phyloP scores from a whole-genome alignment of 169 alveolate genomes.

The Cryptosporidium felis region DNA sequence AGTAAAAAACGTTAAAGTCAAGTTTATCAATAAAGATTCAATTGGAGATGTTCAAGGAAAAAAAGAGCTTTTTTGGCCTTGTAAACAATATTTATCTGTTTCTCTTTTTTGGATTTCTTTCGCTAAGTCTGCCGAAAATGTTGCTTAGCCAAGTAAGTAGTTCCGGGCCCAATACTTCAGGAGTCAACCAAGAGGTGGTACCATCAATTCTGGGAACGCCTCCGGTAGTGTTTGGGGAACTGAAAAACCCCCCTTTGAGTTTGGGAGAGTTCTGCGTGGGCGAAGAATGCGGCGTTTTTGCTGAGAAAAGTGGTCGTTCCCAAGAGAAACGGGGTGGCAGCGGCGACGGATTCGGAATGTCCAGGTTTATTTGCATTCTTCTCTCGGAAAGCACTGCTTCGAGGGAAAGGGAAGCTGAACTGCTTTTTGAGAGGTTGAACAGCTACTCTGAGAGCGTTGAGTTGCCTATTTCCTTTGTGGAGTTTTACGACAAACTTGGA shows the following conservation, averaged over 20 bases:
- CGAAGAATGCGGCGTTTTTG: background rate
- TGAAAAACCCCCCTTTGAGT: slow-evolving; percentile 7
- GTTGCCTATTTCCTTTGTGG: slow-evolving; percentile 59
- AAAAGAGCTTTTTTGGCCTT: too few species aligned
- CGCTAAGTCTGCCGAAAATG: too few species aligned
- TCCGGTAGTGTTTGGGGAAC: background rate
- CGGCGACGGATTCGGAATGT: background rate
- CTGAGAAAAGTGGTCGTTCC: background rate
- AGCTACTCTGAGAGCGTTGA: slow-evolving; percentile 7
- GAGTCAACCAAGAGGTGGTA: too few species aligned
- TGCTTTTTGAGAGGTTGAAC: slow-evolving; percentile 21
- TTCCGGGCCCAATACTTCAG: too few species aligned
- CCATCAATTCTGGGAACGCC: too few species aligned
- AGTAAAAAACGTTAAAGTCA: too few species aligned
- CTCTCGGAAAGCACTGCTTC: slow-evolving; percentile 9
- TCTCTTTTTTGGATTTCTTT: too few species aligned
- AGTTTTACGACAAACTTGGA: slow-evolving; percentile 65
- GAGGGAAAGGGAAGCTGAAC: slow-evolving; percentile 57
- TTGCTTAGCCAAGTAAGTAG: too few species aligned
- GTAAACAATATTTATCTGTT: too few species aligned
- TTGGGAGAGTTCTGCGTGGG: slow-evolving; percentile 38
- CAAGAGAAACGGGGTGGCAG: background rate
- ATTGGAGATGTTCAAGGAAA: too few species aligned
- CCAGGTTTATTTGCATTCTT: slow-evolving; percentile 49
- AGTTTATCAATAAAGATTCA: too few species aligned